Evolutionary conservation across 768 basidiomycete genomes (phyloP), one percentile per base, ranked within the genome.

Genomic region (Strobilomyces echinocephalus): DNA sequence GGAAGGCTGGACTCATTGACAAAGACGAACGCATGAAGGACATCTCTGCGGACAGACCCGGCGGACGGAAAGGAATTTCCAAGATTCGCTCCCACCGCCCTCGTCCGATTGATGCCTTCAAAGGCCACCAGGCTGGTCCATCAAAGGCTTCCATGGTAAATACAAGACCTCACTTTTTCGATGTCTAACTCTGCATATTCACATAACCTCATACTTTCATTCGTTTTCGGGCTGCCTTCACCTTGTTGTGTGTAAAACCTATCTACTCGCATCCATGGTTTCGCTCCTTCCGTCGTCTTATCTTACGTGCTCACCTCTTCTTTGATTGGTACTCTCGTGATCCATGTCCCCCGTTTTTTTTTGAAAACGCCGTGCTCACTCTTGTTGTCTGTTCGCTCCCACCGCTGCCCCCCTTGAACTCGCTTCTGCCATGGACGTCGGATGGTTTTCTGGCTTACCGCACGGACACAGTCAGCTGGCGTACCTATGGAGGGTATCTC

Each of bases 1-100:
- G 84, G 54, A 81, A 71, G 35, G 87, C 85, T 3, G 88, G 88
- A 39, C 82, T 90, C 64, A 84, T 88, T 56, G 87, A 88, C 76
- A 75, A 80, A 52, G 88, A 91, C 68, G 74, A 83, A 53, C 79
- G 74, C 60, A 90, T 91, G 88, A 80, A 82, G 56, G 88, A 91
- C 63, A 72, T 75, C 41, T 75, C 79, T 9, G 81, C 83, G 16
- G 67, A 71, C 72, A 86, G 76, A 60, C 86, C 85, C 6, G 85
- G 86, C 46, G 87, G 87, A 21, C 79, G 87, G 63, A 91, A 90
- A 68, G 80, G 81, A 42, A 61, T 76, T n/a, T 73, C 76, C 15
- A 88, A 85, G 73, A 70, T 77, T 58, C 78, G 83, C 26, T 72
- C 79, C 6, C 83, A 87, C 66, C 78, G 84, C 56, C 72, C 79